Base-by-base conservation (phyloP, 108 stramenopile genomes). In the Skeletonema costatum region DNA sequence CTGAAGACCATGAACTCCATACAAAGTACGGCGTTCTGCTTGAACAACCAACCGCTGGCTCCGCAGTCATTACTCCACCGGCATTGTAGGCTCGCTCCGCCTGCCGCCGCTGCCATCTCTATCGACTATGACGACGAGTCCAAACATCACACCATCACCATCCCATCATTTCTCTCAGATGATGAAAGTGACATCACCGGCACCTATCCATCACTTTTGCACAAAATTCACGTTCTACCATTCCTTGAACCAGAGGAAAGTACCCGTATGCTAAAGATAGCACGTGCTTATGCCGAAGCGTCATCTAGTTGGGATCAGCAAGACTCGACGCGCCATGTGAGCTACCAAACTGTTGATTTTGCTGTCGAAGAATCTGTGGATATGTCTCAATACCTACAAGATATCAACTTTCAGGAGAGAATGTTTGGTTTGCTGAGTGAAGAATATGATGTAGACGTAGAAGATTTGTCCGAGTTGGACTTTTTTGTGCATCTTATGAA, bases 401-500 rank as follows among this genome's bases (percentile, higher is more conserved):
- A 87, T 1, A 86, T 90, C 17, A 32, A 66, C 38, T 93, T 90
- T 61, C 60, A 87, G 50, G 65, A 70, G 36, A 64, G 88, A 68
- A 68, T 89, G 17, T 90, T 78, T 62, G 48, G 68, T 8, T 59
- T 67, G 30, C 64, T 93, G 35, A 68, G 74, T 46, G 71, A 86
- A 12, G 56, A 76, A 17, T 93, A 85, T 44, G 84, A 74, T 58
- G 60, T 93, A 7, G 87, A 90, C 44, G 35, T 29, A 7, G 81
- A 82, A 1, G 88, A 88, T 79, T 64, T 93, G 78, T 71, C 77
- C 4, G 90, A 71, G 66, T 60, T 87, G 51, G 92, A 93, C 76
- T 81, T 93, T 93, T 93, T 64, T 90, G 90, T 63, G 87, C 87
- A 0, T 83, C 87, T 62, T 93, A 93, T 78, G 79, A 89, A 71